phyloP scores from a whole-genome alignment of 352 stramenopile genomes.

The Globisporangium yorkense region DNA sequence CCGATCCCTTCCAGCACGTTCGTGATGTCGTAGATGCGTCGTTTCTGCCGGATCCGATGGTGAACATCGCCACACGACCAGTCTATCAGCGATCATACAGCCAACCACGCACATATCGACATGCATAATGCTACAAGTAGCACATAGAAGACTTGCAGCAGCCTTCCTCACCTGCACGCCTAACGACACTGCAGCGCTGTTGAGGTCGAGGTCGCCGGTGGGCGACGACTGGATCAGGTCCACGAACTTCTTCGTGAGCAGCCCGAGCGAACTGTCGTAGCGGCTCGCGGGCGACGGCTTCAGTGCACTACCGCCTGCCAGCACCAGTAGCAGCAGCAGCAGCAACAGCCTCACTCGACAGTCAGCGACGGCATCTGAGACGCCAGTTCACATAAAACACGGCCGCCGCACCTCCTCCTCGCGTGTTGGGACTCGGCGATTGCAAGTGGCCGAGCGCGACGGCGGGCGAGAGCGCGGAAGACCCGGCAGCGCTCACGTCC shows the following conservation, averaged over 20 bases:
- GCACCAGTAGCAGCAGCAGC: not conserved
- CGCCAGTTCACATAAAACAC: not conserved
- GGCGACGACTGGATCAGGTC: conserved; percentile 89
- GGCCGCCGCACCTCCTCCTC: conserved; percentile 33
- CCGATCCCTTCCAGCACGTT: conserved; percentile 98
- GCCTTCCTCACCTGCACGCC: conserved; percentile 54
- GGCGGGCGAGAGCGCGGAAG: conserved; percentile 8
- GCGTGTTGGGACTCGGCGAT: conserved; percentile 38
- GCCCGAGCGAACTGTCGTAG: conserved; percentile 94
- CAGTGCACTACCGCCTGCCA: conserved; percentile 15
- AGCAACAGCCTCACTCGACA: not conserved
- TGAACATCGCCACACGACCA: conserved; percentile 3
- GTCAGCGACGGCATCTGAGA: not conserved
- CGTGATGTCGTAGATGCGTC: conserved; percentile 98
- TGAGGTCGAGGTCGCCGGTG: conserved; percentile 92
- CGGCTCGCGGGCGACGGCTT: conserved; percentile 77
- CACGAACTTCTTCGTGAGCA: conserved; percentile 97
- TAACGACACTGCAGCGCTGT: conserved; percentile 84
- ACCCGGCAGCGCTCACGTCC: conserved; percentile 13
- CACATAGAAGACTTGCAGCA: too few species aligned
- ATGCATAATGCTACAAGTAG: not conserved
- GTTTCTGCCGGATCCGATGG: conserved; percentile 57
- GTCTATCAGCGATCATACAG: not conserved
- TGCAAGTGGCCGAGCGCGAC: conserved; percentile 28
- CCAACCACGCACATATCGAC: not conserved